These are phyloP conservation scores for Annona squamosa DNA, from an alignment of 164 flowering plant species.

Conservation along the genomic window DNA sequence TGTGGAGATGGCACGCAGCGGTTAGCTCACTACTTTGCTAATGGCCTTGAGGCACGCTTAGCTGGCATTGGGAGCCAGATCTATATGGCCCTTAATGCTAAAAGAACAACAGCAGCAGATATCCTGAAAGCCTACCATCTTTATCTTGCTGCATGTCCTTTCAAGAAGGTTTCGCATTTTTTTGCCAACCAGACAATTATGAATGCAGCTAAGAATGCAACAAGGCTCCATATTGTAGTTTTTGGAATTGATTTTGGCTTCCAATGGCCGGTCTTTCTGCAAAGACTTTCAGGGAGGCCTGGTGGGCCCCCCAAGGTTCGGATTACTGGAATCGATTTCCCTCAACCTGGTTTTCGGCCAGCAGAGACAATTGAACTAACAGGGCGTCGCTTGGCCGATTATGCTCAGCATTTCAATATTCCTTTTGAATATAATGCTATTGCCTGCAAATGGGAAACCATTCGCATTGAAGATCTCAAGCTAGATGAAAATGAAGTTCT, in stretches of 20 bases:
- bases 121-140: conserved; percentile 66
- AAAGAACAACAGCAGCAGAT: conserved; percentile 55
- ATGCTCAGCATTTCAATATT: conserved; percentile 60
- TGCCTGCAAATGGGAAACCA: conserved; percentile 75
- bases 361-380: conserved; percentile 73
- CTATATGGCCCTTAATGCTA: conserved; percentile 40
- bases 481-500: conserved; percentile 56
- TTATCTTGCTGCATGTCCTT: conserved; percentile 66
- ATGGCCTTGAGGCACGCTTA: conserved; percentile 82
- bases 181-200: conserved; percentile 46
- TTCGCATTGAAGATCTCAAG: conserved; percentile 59
- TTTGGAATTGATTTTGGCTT: conserved; percentile 87
- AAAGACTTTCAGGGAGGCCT: conserved; percentile 39
- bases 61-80: conserved; percentile 86
- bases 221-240: conserved; percentile 65
- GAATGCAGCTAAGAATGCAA: conserved; percentile 25
- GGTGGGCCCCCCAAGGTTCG: conserved; percentile 78
- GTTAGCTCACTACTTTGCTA: conserved; percentile 65
- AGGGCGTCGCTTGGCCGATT: conserved; percentile 58
- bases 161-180: conserved; percentile 60
- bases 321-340: conserved; percentile 82
- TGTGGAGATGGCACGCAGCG: conserved; percentile 80
- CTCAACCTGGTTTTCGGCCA: conserved; percentile 85
- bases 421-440: conserved; percentile 72
- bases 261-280: conserved; percentile 86